These are phyloP conservation scores for Candida nanaspora DNA, from an alignment of 805 yeast species.

Conservation along the genomic window DNA sequence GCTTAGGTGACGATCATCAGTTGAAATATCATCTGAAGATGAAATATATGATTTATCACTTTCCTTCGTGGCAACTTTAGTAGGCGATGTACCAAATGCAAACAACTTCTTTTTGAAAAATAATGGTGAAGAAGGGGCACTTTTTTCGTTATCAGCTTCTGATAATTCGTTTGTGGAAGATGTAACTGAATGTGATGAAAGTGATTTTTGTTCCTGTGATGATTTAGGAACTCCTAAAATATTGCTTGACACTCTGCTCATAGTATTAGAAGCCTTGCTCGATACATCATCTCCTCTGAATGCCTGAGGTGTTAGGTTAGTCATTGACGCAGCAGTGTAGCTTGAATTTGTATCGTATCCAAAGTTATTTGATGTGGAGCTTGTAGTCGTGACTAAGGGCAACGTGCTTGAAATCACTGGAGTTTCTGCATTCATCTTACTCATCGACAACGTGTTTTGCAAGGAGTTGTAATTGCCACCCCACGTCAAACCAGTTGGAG, in stretches of 20 bases:
- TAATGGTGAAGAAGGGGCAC: constrained; percentile 27
- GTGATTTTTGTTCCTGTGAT: neutral
- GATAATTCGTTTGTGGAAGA: constrained; percentile 16
- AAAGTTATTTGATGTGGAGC: neutral
- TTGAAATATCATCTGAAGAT: constrained; percentile 8
- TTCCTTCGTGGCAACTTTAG: constrained; percentile 17
- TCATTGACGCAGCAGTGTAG: neutral
- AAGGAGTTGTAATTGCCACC: constrained; percentile 4
- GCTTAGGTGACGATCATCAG: constrained; percentile 5
- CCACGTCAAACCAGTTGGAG: neutral
- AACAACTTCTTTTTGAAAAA: constrained; percentile 29
- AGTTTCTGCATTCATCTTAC: too few species aligned
- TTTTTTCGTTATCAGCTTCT: constrained; percentile 1
- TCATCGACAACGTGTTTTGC: neutral
- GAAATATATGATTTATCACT: constrained; percentile 13
- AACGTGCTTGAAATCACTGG: too few species aligned
- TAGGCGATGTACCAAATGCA: constrained; percentile 29
- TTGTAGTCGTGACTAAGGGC: too few species aligned
- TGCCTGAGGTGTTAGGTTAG: constrained; percentile 1
- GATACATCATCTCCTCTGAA: neutral
- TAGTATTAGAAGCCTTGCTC: neutral
- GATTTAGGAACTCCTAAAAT: constrained; percentile 1
- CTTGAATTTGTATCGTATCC: neutral
- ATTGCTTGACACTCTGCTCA: neutral
- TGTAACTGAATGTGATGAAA: constrained; percentile 6